phyloP scores from a whole-genome alignment of 169 alveolate genomes.

The Plasmodium cynomolgi region DNA sequence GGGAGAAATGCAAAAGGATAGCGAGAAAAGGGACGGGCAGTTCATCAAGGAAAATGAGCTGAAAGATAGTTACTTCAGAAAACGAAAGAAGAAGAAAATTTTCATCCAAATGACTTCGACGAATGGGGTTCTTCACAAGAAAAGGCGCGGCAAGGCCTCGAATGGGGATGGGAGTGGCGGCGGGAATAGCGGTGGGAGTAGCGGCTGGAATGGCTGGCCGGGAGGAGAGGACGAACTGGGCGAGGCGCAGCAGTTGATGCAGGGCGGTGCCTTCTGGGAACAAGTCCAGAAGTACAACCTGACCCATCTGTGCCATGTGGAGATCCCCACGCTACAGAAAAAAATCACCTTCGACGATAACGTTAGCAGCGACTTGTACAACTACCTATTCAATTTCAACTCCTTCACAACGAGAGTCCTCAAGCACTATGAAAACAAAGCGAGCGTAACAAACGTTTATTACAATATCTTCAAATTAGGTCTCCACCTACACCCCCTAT shows the following conservation, averaged over 20 bases:
- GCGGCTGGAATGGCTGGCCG: neutral
- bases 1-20: neutral
- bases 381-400: conserved; percentile 42
- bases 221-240: neutral
- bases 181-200: neutral
- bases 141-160: neutral
- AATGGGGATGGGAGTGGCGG: neutral
- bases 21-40: neutral
- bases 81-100: conserved; percentile 29
- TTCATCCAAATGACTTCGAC: conserved; percentile 40
- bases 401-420: conserved; percentile 16
- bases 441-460: conserved; percentile 9
- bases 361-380: conserved; percentile 34
- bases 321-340: conserved; percentile 40
- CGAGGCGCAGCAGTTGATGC: conserved; percentile 10
- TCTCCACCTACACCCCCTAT: conserved; percentile 48
- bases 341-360: conserved; percentile 69
- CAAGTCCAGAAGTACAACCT: conserved; percentile 10
- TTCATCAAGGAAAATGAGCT: conserved; percentile 50
- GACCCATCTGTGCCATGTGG: conserved; percentile 7
- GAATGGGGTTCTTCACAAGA: conserved; percentile 60
- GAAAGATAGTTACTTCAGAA: conserved; percentile 3
- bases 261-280: neutral
- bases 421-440: neutral
- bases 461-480: conserved; percentile 34